Percentiles rank a stretch among this genome's conserved stretches.
Evolutionary conservation across 768 basidiomycete genomes (phyloP).

Genomic region (Clitopilus hobsonii): DNA sequence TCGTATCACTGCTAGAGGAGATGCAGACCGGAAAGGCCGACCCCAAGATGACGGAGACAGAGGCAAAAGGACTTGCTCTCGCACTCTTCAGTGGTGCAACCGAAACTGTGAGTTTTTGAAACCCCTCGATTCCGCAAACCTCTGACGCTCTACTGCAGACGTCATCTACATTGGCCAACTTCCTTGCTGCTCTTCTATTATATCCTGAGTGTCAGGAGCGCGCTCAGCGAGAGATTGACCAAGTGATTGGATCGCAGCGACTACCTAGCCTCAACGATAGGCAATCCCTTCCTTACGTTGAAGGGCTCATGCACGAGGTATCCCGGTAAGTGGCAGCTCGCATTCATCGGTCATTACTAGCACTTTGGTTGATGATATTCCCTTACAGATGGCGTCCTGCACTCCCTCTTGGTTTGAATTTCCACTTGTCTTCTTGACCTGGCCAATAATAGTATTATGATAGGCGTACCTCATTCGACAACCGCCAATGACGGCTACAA

Average conservation of each 20-base stretch:
- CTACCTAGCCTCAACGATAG: slow-evolving; percentile 27
- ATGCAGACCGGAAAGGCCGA: slow-evolving; percentile 2
- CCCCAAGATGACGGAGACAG: slow-evolving; percentile 1
- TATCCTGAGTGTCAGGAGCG: slow-evolving; percentile 24
- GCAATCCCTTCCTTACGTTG: slow-evolving; percentile 22
- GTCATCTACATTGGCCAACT: slow-evolving; percentile 21
- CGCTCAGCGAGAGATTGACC: slow-evolving; percentile 30
- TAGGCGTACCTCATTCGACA: slow-evolving; percentile 21
- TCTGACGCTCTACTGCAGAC: slow-evolving; percentile 16
- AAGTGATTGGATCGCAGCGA: slow-evolving; percentile 21
- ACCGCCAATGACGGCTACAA: slow-evolving; percentile 34
- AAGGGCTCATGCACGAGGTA: slow-evolving; percentile 23
- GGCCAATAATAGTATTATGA: not conserved
- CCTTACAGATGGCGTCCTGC: not conserved
- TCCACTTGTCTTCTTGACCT: slow-evolving; percentile 11
- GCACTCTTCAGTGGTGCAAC: slow-evolving; percentile 24
- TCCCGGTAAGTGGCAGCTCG: slow-evolving; percentile 21
- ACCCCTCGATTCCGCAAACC: not conserved
- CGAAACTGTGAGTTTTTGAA: slow-evolving; percentile 24
- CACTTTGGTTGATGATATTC: not conserved
- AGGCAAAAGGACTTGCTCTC: slow-evolving; percentile 16
- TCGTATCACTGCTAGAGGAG: slow-evolving; percentile 12
- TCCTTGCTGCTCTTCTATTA: slow-evolving; percentile 34
- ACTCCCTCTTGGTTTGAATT: not conserved
- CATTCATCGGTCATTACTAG: not conserved